These are phyloP conservation scores for Suaeda aralocaspica DNA, from an alignment of 148 eudicot species.

Conservation along the genomic window DNA sequence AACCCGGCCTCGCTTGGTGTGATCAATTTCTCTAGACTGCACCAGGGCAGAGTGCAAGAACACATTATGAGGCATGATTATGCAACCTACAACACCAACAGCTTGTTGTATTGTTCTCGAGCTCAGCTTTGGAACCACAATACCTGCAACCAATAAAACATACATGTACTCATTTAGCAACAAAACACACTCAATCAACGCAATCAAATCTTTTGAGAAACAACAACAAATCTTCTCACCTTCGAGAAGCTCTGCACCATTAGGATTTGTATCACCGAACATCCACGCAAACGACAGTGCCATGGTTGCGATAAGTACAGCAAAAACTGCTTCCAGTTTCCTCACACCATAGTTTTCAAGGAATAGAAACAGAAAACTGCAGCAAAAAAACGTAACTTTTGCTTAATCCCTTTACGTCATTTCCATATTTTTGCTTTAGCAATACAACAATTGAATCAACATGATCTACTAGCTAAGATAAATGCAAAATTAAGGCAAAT, in stretches of 20 bases:
- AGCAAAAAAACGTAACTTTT: slow-evolving; percentile 4
- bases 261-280: slow-evolving; percentile 94
- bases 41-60: slow-evolving; percentile 96
- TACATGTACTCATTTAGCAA: not conserved
- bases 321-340: slow-evolving; percentile 94
- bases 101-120: slow-evolving; percentile 92
- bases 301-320: slow-evolving; percentile 89
- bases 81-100: slow-evolving; percentile 95
- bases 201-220: not conserved
- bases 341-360: slow-evolving; percentile 96
- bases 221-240: too few relatives aligned
- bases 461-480: not conserved
- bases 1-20: slow-evolving; percentile 57
- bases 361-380: slow-evolving; percentile 78
- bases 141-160: slow-evolving; percentile 39
- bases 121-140: slow-evolving; percentile 78
- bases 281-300: slow-evolving; percentile 92
- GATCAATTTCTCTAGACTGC: slow-evolving; percentile 85
- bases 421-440: not conserved
- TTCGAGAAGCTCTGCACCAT: slow-evolving; percentile 66
- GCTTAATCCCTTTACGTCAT: not conserved
- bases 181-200: not conserved
- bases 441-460: not conserved
- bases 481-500: not conserved
- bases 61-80: slow-evolving; percentile 98